A percentile compares a stretch with the other conserved stretches of the same genome.
Conservation (phyloP, 441 rosid species). For the Bruguiera hainesii region DNA sequence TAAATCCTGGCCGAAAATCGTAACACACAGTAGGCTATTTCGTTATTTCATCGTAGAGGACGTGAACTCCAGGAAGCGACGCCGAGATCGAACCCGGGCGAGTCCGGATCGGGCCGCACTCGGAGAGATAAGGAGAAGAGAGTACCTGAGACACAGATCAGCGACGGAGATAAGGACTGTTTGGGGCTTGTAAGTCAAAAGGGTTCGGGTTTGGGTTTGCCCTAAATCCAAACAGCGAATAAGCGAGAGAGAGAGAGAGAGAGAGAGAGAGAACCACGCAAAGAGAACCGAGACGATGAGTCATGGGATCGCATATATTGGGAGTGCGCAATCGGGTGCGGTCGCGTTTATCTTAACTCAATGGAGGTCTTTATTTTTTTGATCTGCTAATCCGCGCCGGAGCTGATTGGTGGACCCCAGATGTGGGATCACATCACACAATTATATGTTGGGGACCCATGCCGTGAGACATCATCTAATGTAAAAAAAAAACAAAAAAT, state of each 20-base stretch:
- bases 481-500: too few species aligned
- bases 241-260: background rate
- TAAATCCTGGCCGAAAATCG: conserved; percentile 7
- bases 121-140: background rate
- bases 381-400: too few species aligned
- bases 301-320: background rate
- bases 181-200: conserved; percentile 23
- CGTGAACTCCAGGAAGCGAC: conserved; percentile 12
- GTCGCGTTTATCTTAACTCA: too few species aligned
- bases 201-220: conserved; percentile 24
- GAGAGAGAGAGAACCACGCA: background rate
- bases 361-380: too few species aligned
- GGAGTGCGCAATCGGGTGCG: too few species aligned
- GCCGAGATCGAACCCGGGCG: conserved; percentile 17
- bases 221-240: conserved; percentile 32
- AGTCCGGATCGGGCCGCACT: conserved; percentile 11
- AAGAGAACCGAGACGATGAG: background rate
- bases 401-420: too few species aligned
- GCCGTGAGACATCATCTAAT: too few species aligned
- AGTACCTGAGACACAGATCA: conserved; percentile 38
- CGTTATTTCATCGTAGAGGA: background rate
- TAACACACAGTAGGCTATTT: background rate
- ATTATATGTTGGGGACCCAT: too few species aligned
- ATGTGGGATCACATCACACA: too few species aligned
- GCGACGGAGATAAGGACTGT: conserved; percentile 16